Evolutionary conservation across 345 rosid genomes (phyloP).

Genomic region (Kandelia obovata): DNA sequence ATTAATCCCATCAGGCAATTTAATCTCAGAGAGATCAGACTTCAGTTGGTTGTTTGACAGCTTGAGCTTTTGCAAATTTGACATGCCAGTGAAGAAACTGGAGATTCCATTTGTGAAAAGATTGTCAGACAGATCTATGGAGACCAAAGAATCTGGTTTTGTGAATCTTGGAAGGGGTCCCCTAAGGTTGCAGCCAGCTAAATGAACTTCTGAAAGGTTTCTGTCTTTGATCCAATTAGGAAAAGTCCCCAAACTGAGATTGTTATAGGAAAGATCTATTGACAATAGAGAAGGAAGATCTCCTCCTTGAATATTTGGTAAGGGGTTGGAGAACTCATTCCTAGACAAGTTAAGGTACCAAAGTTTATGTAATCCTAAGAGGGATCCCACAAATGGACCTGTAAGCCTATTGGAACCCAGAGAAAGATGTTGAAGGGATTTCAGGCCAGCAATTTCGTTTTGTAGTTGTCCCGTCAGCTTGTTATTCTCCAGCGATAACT

Average conservation of each 20-base stretch:
- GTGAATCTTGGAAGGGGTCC: slow-evolving; percentile 67
- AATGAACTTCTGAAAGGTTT: slow-evolving; percentile 53
- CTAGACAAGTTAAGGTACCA: slow-evolving; percentile 88
- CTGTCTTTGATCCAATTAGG: slow-evolving; percentile 70
- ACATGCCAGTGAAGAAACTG: slow-evolving; percentile 50
- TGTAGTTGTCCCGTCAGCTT: slow-evolving; percentile 62
- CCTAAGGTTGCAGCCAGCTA: slow-evolving; percentile 76
- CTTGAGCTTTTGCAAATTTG: slow-evolving; percentile 59
- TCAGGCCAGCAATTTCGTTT: slow-evolving; percentile 50
- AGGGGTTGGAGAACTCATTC: slow-evolving; percentile 64
- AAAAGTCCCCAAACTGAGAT: slow-evolving; percentile 56
- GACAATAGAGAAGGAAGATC: slow-evolving; percentile 69
- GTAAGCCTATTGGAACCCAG: slow-evolving; percentile 55
- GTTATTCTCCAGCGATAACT: slow-evolving; percentile 60
- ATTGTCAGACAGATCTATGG: slow-evolving; percentile 74
- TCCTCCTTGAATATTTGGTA: slow-evolving; percentile 45
- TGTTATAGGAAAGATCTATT: slow-evolving; percentile 80
- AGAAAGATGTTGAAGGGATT: slow-evolving; percentile 69
- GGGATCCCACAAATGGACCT: slow-evolving; percentile 65
- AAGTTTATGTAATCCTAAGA: slow-evolving; percentile 59
- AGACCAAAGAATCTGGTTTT: slow-evolving; percentile 54
- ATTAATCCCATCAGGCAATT: slow-evolving; percentile 54
- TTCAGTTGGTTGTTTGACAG: slow-evolving; percentile 71
- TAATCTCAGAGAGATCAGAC: slow-evolving; percentile 53
- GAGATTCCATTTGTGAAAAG: slow-evolving; percentile 53